phyloP scores from a whole-genome alignment of 345 rosid species.

The Eucalyptus melliodora region DNA sequence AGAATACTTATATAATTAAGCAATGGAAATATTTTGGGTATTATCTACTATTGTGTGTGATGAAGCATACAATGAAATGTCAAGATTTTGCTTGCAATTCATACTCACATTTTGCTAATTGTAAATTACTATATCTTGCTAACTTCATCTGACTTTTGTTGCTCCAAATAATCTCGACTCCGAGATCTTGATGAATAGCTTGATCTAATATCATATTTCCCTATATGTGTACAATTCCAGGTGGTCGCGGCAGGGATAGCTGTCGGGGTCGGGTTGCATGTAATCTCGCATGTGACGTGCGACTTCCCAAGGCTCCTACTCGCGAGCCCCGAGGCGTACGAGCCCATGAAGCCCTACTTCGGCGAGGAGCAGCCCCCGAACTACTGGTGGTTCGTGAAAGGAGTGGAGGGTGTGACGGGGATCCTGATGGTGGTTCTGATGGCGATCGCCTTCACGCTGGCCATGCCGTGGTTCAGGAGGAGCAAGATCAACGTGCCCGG shows the following conservation, averaged over 20 bases:
- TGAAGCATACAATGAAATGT: not conserved
- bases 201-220: not conserved
- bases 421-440: constrained; percentile 63
- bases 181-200: not conserved
- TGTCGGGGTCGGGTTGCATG: constrained; percentile 67
- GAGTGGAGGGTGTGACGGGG: constrained; percentile 74
- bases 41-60: not conserved
- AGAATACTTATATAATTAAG: not conserved
- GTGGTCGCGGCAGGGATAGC: constrained; percentile 53
- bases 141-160: not conserved
- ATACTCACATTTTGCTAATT: not conserved
- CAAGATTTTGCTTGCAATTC: not conserved
- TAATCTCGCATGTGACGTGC: constrained; percentile 56
- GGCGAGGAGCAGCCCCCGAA: constrained; percentile 44
- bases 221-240: not conserved
- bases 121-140: not conserved
- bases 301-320: constrained; percentile 60
- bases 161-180: not conserved
- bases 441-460: constrained; percentile 75
- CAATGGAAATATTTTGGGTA: not conserved
- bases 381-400: constrained; percentile 76
- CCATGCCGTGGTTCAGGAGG: constrained; percentile 85
- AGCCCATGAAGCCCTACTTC: constrained; percentile 43
- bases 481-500: constrained; percentile 66
- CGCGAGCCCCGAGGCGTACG: constrained; percentile 51